Evolutionary conservation across 352 stramenopile genomes (phyloP), one percentile per base, ranked within the genome.

Genomic region (Pythium rhizo-oryzae): DNA sequence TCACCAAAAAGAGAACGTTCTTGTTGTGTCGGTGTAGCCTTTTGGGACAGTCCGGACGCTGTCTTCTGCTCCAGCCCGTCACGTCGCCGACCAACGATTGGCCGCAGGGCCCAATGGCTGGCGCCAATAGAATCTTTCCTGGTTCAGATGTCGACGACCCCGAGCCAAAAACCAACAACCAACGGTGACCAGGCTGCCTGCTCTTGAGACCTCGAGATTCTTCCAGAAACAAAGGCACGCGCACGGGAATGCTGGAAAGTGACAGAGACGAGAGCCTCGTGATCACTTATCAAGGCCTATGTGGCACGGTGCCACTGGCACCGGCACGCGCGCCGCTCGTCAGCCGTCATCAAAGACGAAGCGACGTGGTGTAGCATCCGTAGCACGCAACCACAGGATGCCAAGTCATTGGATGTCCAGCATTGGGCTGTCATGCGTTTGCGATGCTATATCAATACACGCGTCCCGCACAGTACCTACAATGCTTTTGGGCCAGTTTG

Each of bases 1-100:
- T 70, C 59, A 66, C 39, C 35, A 46, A 53, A 70, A 73, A 58
- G 59, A 77, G 71, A 77, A 75, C 51, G 62, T 72, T 78, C 67
- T 70, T 72, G 59, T 67, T 60, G 49, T 67, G 18, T 56, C 9
- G 28, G 25, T 37, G 18, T 37, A 21, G 30, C n/a, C 18, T 16
- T 51, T 21, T 66, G 23, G 23, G 15, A 43, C 25, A 21, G 39
- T 51, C 37, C 24, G 12, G 21, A 4, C 15, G 12, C 41, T 41
- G 57, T 44, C 56, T 57, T 63, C 57, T 30, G 11, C 41, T 23
- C 64, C 24, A 39, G 33, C 56, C 49, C 18, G 35, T 35, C 37
- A 52, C 16, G 49, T 55, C 7, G 8, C 50, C 51, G 58, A 30
- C 43, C 21, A 41, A 44, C 62, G 59, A 71, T 71, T 71, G 65